phyloP scores from a whole-genome alignment of 2,329 filamentous ascomycete genomes.

The Phyllosticta ampelicida region DNA sequence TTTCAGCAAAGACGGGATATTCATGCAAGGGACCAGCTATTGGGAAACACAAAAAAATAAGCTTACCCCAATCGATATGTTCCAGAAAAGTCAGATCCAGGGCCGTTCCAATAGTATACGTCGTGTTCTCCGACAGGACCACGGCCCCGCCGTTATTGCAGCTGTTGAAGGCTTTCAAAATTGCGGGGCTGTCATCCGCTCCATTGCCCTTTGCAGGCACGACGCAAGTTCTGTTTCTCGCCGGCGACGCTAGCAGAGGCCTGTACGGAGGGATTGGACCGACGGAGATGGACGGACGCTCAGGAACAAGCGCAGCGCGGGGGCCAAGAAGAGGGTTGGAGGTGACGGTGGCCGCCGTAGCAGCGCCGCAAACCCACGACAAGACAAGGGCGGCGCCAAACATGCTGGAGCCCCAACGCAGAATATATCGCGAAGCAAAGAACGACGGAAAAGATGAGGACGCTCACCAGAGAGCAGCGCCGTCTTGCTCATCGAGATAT shows the following conservation, averaged over 20 bases:
- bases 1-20: background rate
- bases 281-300: conserved; percentile 23
- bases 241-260: conserved; percentile 24
- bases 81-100: conserved; percentile 55
- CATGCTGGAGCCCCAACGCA: background rate
- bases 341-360: conserved; percentile 1
- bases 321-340: background rate
- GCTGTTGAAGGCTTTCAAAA: conserved; percentile 44
- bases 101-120: conserved; percentile 53
- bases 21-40: background rate
- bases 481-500: background rate
- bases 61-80: conserved; percentile 49
- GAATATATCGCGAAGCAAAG: background rate
- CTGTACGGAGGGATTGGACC: conserved; percentile 26
- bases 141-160: conserved; percentile 56
- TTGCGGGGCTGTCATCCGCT: conserved; percentile 40
- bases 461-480: background rate
- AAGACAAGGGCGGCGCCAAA: background rate
- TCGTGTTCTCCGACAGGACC: conserved; percentile 43
- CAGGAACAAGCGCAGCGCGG: background rate
- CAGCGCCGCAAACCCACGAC: background rate
- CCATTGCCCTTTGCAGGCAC: conserved; percentile 29
- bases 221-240: conserved; percentile 27
- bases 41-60: conserved; percentile 3
- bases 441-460: background rate